Percentiles rank a stretch among this genome's conserved stretches.
Evolutionary conservation across 2,329 filamentous ascomycete genomes (phyloP).

Genomic region (Cladosporium sp.): DNA sequence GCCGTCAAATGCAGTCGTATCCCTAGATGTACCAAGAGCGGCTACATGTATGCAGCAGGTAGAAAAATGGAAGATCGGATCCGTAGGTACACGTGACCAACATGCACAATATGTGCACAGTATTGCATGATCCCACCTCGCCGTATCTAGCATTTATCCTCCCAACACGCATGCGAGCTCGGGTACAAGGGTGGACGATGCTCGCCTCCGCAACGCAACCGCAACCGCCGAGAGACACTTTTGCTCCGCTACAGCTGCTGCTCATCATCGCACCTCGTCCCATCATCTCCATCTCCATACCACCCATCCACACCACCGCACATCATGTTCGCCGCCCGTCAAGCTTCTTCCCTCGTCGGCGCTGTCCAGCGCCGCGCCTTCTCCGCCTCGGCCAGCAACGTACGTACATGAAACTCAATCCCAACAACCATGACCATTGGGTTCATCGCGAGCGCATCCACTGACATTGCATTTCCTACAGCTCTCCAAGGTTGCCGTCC

Average conservation of each 20-base stretch:
- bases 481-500: constrained; percentile 96
- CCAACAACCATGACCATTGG: constrained; percentile 14
- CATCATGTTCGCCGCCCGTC: constrained; percentile 68
- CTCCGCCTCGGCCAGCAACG: constrained; percentile 54
- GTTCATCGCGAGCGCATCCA: neutral
- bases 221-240: constrained; percentile 2
- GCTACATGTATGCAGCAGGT: too few relatives aligned
- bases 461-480: constrained; percentile 42
- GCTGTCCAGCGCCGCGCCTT: constrained; percentile 54
- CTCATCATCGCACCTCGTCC: neutral
- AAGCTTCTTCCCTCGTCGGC: constrained; percentile 45
- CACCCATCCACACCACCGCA: neutral
- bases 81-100: neutral
- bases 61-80: too few relatives aligned
- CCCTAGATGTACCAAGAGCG: neutral
- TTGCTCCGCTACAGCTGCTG: constrained; percentile 3
- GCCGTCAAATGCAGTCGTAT: neutral
- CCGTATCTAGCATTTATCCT: neutral
- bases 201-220: neutral
- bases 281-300: constrained; percentile 8
- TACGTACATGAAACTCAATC: constrained; percentile 35
- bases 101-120: neutral
- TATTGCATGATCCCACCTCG: neutral
- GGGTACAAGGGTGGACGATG: neutral
- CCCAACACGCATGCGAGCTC: neutral